Percentiles rank a stretch among this genome's conserved stretches.
These are phyloP conservation scores for Pichia ethanolica DNA, from an alignment of 805 yeast genomes.

Conservation along the genomic window DNA sequence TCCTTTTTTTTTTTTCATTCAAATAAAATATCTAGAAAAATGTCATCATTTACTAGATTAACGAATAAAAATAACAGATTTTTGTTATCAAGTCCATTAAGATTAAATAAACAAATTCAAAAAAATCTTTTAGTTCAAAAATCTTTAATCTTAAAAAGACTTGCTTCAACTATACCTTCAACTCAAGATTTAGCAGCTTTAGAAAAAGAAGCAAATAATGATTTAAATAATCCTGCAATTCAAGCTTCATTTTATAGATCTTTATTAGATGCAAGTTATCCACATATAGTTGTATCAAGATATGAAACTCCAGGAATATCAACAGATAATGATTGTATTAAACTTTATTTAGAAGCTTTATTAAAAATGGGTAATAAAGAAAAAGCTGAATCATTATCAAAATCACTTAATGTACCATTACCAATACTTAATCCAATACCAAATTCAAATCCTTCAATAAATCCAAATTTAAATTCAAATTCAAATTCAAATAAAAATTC, in stretches of 20 bases:
- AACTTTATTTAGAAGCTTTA: slow-evolving; percentile 74
- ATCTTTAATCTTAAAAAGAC: neutral
- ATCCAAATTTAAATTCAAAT: neutral
- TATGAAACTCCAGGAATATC: slow-evolving; percentile 94
- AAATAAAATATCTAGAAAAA: neutral
- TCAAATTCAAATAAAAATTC: slow-evolving; percentile 11
- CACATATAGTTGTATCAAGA: slow-evolving; percentile 93
- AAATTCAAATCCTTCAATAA: neutral
- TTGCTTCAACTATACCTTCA: slow-evolving; percentile 15
- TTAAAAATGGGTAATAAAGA: slow-evolving; percentile 67
- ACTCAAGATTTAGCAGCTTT: slow-evolving; percentile 42
- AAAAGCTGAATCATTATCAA: slow-evolving; percentile 65
- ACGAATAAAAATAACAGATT: too few species aligned
- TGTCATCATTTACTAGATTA: too few species aligned
- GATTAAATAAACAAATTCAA: neutral
- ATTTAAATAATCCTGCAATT: slow-evolving; percentile 54
- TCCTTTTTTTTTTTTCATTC: too few species aligned
- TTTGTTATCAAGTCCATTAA: neutral
- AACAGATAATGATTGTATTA: slow-evolving; percentile 68
- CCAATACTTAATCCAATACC: slow-evolving; percentile 3
- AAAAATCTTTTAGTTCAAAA: neutral
- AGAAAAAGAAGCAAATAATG: slow-evolving; percentile 84
- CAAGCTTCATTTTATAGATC: slow-evolving; percentile 83
- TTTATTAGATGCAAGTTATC: slow-evolving; percentile 73
- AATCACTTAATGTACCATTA: slow-evolving; percentile 29